Evolutionary conservation across 2,329 filamentous ascomycete species (phyloP), one percentile per base, ranked within the genome.

Genomic region (Emergomyces pasteurianus): DNA sequence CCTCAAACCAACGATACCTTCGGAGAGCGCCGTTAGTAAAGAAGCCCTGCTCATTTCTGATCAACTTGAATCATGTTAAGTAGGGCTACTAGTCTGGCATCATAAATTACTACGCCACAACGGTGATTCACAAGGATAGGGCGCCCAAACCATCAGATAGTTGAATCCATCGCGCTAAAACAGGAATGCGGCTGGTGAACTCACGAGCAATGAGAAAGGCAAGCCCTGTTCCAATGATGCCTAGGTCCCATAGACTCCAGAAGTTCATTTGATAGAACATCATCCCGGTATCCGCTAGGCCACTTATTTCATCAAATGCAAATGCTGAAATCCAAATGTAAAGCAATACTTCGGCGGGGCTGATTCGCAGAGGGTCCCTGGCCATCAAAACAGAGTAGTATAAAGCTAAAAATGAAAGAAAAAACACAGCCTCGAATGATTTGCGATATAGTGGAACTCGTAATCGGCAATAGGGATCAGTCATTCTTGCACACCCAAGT

Each of bases 301-400:
- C 90, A 67, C 87, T 88, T 61, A 94, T 78, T 73, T 92, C 91
- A 66, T 96, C 91, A 69, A 94, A 95, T 46, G 88, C 85, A 76
- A 95, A 96, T 8, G 90, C 88, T 4, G 86, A 85, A 66, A 96
- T 87, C 88, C 90, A 96, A 58, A 95, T 74, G 70, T 92, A 94
- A 49, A 96, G 81, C 18, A 89, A 70, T 1, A 87, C 75, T 71
- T 96, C 91, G 21, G 86, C 77, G 0, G 79, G 70, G 0, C 87
- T 90, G 59, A 96, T 83, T 34, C 79, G 78, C 21, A 80, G 78
- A 9, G 85, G 81, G 65, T 88, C 84, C 63, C 89, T 81, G 66
- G 90, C 84, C 53, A 95, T 82, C 38, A 96, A 80, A 0, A 96
- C 91, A n/a, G 84, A 81, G 69, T 95, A 96, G 74, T 95, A 96